Evolutionary conservation across 768 basidiomycete genomes (phyloP), one percentile per base, ranked within the genome.

Genomic region (Agaricus bisporus): DNA sequence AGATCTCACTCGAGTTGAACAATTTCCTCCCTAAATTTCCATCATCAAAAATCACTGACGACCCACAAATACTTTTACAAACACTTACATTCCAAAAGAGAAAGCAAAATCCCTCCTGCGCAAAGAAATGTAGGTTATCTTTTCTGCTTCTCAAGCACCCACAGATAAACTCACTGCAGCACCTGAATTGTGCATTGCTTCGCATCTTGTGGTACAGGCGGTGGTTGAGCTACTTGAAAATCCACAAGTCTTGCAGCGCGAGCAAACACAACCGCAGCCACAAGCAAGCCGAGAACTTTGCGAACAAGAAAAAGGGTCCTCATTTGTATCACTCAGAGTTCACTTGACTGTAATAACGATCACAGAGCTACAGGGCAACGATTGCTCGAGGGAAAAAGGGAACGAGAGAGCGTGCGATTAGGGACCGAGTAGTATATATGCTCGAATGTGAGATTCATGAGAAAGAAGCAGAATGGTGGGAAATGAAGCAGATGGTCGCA

Each of bases 211-310:
- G 88, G 86, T n/a, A 89, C 71, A 3, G 82, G 77, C 11, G 84
- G 85, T 4, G 88, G 86, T 58, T 89, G 81, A 9, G 82, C 73
- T 50, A 90, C 85, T 64, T 88, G 86, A 63, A 90, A 90, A 63
- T 71, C 71, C 56, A 72, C 70, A 3, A 89, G 66, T 69, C 82
- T 72, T 70, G 73, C 60, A 69, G 79, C 64, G 59, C 70, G 25
- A 41, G 20, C 50, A 17, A 51, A 35, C 44, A 5, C 26, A 46
- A 12, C 44, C 4, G 26, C 28, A 5, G 44, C 15, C 15, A 46
- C 15, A 8, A 46, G 12, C 22, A 46, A 25, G 15, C 44, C 44
- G 11, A 46, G 12, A 2, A 29, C n/a, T 26, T 15, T 28, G 15
- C 44, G 37, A 39, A 39, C 48, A 17, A 49, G 25, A 14, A 39